Base-by-base conservation (phyloP, 768 basidiomycete genomes). In the Phaffia australis region DNA sequence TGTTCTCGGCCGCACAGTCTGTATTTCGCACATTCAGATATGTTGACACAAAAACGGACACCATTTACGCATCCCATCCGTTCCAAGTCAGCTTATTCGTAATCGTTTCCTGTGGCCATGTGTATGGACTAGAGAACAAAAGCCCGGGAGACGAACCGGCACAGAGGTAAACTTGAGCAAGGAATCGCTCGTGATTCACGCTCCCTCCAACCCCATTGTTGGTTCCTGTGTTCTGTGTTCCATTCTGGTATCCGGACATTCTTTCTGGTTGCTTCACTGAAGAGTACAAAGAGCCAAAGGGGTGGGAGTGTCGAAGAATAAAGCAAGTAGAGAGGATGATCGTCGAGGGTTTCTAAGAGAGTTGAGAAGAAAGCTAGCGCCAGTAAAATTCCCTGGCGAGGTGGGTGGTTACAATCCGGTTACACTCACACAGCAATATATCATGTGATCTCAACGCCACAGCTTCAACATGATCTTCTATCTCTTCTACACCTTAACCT, bases 1-100 rank as follows among this genome's bases (percentile, higher is more conserved):
- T 54, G 65, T 66, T 66, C 65, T 66, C 65, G 35, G 59, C 65
- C 42, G 65, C 65, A 52, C 65, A 66, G 50, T 66, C 65, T 66
- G 54, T 18, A 3, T 42, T 42, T 42, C 11, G 4, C n/a, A n/a
- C n/a, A n/a, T n/a, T n/a, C n/a, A n/a, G n/a, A n/a, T n/a, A n/a
- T n/a, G n/a, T n/a, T n/a, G n/a, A n/a, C n/a, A n/a, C n/a, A n/a
- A n/a, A n/a, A n/a, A 42, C 35, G 35, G 11, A 42, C 35, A 42
- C 11, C 35, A 42, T 42, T 11, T 11, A 42, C 35, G 11, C 11
- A 42, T 42, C 35, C 35, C 35, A 42, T 42, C 35, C 35, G 11
- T 42, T 42, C 11, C 35, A 42, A 42, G 35, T 42, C 4, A 42
- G 35, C 11, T 5, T 11, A 42, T 11, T 42, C 4, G 4, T 42